These are phyloP conservation scores for Circinella umbellata DNA, from an alignment of 371 early-diverging fungal genomes.

Conservation along the genomic window DNA sequence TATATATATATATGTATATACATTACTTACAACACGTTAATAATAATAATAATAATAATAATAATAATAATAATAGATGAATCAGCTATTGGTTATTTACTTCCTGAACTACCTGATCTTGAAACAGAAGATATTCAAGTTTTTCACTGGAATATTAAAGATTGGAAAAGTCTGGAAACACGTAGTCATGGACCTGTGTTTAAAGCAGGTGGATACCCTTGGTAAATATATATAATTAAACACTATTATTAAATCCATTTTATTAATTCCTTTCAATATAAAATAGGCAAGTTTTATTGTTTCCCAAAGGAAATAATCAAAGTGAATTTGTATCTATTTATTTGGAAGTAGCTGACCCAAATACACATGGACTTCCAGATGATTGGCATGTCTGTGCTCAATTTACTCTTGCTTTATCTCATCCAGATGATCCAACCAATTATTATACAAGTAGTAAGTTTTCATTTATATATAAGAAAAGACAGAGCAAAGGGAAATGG, in stretches of 20 bases:
- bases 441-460: constrained; percentile 67
- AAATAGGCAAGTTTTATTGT: constrained; percentile 79
- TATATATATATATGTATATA: too few species aligned
- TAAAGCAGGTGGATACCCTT: constrained; percentile 62
- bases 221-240: constrained; percentile 37
- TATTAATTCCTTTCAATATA: too few species aligned
- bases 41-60: neutral
- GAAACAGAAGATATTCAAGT: constrained; percentile 55
- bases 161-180: constrained; percentile 58
- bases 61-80: constrained; percentile 24
- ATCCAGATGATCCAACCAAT: constrained; percentile 75
- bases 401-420: constrained; percentile 82
- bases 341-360: constrained; percentile 78
- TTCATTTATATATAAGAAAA: too few species aligned
- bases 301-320: constrained; percentile 86
- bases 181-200: constrained; percentile 62
- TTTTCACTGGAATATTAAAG: constrained; percentile 63
- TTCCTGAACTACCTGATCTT: constrained; percentile 44
- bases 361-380: constrained; percentile 58
- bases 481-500: too few species aligned
- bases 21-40: too few species aligned
- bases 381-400: constrained; percentile 90
- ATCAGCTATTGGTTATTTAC: constrained; percentile 31
- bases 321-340: constrained; percentile 74
- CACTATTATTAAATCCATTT: too few species aligned